phyloP scores from a whole-genome alignment of 228 moss, liverwort and hornwort species.

The Sphagnum fallax region DNA sequence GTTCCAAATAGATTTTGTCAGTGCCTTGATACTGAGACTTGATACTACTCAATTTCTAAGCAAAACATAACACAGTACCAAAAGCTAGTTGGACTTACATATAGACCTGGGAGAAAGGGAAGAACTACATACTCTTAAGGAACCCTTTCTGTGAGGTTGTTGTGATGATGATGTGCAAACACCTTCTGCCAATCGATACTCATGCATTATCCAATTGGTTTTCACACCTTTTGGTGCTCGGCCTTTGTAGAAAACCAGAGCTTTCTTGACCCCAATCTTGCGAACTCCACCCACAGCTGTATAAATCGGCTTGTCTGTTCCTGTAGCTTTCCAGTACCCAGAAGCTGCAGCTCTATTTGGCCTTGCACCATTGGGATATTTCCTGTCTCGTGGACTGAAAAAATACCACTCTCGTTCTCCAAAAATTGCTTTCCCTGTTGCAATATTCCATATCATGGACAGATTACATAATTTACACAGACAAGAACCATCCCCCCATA shows the following conservation, averaged over 20 bases:
- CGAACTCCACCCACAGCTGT: slow-evolving; percentile 45
- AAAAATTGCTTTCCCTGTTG: slow-evolving; percentile 75
- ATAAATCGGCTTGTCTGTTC: slow-evolving; percentile 91
- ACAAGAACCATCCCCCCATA: too few relatives aligned
- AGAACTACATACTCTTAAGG: slow-evolving; percentile 61
- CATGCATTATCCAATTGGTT: slow-evolving; percentile 99
- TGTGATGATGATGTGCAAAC: slow-evolving; percentile 40
- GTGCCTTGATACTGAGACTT: too few relatives aligned
- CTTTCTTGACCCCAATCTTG: slow-evolving; percentile 95
- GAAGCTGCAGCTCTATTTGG: slow-evolving; percentile 94
- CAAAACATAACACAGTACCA: too few relatives aligned
- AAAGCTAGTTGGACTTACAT: too few relatives aligned
- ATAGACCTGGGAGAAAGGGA: neutral
- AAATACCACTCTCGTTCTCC: slow-evolving; percentile 98
- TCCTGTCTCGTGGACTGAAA: slow-evolving; percentile 91
- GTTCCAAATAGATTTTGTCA: too few relatives aligned
- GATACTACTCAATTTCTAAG: too few relatives aligned
- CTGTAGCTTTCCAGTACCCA: slow-evolving; percentile 98
- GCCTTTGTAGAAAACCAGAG: slow-evolving; percentile 93
- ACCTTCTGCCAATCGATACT: slow-evolving; percentile 87
- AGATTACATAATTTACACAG: too few relatives aligned
- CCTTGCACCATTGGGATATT: slow-evolving; percentile 91
- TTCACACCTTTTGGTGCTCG: slow-evolving; percentile 94
- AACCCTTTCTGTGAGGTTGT: slow-evolving; percentile 84
- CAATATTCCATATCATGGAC: too few relatives aligned